These are phyloP conservation scores for Tricharina praecox DNA, from an alignment of 495 filamentous ascomycete genomes.

Conservation along the genomic window DNA sequence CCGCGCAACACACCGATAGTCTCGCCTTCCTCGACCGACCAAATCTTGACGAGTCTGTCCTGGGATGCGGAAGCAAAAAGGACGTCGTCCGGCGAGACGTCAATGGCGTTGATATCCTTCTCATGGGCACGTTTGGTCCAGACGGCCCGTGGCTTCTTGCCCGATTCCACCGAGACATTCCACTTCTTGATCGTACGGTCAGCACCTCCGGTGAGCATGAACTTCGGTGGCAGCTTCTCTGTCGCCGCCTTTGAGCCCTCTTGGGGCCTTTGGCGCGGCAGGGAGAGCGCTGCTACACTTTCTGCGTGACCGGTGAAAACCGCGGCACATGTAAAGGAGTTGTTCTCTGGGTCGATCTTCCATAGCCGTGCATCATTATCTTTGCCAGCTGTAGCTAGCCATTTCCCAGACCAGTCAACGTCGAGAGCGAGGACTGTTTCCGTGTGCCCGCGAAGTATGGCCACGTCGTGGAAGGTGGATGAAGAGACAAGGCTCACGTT, in stretches of 20 bases:
- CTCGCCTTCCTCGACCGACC: slow-evolving; percentile 75
- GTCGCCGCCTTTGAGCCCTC: slow-evolving; percentile 44
- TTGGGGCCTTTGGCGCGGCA: slow-evolving; percentile 51
- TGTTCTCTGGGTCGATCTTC: slow-evolving; percentile 61
- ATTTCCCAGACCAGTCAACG: slow-evolving; percentile 88
- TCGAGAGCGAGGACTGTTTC: slow-evolving; percentile 93
- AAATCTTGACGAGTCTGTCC: slow-evolving; percentile 92
- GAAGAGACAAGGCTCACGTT: slow-evolving; percentile 70
- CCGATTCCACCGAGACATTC: slow-evolving; percentile 42
- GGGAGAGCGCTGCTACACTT: slow-evolving; percentile 77
- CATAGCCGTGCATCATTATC: slow-evolving; percentile 89
- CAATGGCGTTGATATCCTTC: slow-evolving; percentile 94
- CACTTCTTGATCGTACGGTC: slow-evolving; percentile 89
- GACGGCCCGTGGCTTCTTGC: slow-evolving; percentile 36
- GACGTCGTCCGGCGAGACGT: slow-evolving; percentile 47
- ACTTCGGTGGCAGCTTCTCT: slow-evolving; percentile 60
- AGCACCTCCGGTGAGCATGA: slow-evolving; percentile 78
- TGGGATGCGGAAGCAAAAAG: slow-evolving; percentile 91
- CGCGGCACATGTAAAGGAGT: slow-evolving; percentile 60
- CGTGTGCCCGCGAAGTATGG: slow-evolving; percentile 68
- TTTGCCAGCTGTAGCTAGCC: slow-evolving; percentile 90
- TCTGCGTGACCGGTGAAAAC: slow-evolving; percentile 83
- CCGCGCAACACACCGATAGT: slow-evolving; percentile 75
- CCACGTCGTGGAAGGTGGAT: slow-evolving; percentile 70
- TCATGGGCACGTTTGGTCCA: slow-evolving; percentile 92